phyloP scores from a whole-genome alignment of 345 rosid genomes.

The Theobroma cacao region DNA sequence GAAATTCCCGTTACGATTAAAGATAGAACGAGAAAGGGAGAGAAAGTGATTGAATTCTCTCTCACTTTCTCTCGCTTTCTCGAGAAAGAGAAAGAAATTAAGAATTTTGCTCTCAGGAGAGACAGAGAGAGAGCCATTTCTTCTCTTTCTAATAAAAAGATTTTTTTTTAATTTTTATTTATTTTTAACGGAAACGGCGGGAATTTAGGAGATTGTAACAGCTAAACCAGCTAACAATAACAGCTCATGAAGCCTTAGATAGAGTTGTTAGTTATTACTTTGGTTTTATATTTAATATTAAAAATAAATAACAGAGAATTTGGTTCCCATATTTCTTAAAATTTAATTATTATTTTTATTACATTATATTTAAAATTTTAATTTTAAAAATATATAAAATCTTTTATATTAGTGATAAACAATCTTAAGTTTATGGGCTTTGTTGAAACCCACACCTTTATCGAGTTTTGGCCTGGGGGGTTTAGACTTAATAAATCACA shows the following conservation, averaged over 20 bases:
- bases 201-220: background rate
- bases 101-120: background rate
- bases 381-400: too few relatives aligned
- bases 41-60: constrained; percentile 22
- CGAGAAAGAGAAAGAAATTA: background rate
- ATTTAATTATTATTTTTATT: too few relatives aligned
- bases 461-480: too few relatives aligned
- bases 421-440: too few relatives aligned
- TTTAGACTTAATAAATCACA: too few relatives aligned
- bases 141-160: background rate
- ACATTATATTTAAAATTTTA: too few relatives aligned
- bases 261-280: background rate
- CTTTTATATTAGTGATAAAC: too few relatives aligned
- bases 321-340: too few relatives aligned
- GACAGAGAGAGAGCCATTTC: background rate
- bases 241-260: background rate
- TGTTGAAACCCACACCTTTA: too few relatives aligned
- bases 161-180: background rate
- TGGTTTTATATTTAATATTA: background rate
- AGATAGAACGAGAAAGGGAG: constrained; percentile 13
- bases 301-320: too few relatives aligned
- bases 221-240: background rate
- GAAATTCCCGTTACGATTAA: background rate
- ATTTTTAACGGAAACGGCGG: background rate
- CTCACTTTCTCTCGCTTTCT: constrained; percentile 13